Base-by-base conservation (phyloP, 176 grass and related monocot genomes). In the Bothriochloa decipiens region DNA sequence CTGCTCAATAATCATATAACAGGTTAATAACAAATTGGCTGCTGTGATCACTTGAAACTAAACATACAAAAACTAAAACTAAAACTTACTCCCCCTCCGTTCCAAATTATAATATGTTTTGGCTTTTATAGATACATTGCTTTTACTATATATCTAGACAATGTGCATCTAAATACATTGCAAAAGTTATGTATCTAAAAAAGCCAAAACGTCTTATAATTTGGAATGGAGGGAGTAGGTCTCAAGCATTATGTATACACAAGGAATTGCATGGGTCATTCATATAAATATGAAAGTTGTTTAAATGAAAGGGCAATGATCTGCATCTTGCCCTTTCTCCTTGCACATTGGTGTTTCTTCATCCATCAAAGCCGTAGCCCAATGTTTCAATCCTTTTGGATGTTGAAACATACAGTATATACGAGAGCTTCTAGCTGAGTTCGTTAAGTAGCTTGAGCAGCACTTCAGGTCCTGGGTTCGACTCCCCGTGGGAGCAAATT, bases 1-100 rank as follows among this genome's bases (percentile, higher is more conserved):
- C 96, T 98, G 75, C 55, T 84, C 39, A 47, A 88, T 16, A 39
- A 60, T 28, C 27, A 90, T 81, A 25, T 9, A 74, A 14, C 28
- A 77, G 8, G 22, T 64, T 64, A 83, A 75, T 62, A 62, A 7
- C 3, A 60, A 79, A 53, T 3, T 76, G 25, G 18, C n/a, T 37
- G 68, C 6, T 13, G 14, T 41, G 16, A 69, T 68, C 68, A 83
- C 28, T 79, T 23, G n/a, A 52, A 83, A 79, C 57, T 32, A 32
- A 32, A 32, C 29, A 32, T 32, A 32, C 29, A 32, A 32, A 32
- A 32, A 60, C n/a, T 35, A 29, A 4, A 88, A 78, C 10, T 53
- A 35, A 83, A 66, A 37, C 27, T 53, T 55, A 55, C 18, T 53
- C 50, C 17, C 0, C 17, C 0, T 18, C 17, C 1, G 18, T 55